Percentiles rank a stretch among this genome's conserved stretches.
phyloP scores from a whole-genome alignment of 1,284 basidiomycete genomes.

The Polyporus tsugae region DNA sequence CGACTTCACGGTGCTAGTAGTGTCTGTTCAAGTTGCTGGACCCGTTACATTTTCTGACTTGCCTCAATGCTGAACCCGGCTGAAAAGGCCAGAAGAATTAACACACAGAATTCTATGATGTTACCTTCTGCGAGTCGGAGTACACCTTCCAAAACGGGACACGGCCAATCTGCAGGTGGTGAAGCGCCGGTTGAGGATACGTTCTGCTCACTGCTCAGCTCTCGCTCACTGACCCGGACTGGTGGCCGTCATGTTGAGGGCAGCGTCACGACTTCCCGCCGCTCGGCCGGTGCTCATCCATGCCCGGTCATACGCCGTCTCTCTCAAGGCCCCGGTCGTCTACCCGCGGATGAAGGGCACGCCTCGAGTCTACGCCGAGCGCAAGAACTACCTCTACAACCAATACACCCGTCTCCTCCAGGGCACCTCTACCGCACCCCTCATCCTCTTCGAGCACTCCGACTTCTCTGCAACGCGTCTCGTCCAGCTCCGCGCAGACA shows the following conservation, averaged over 20 bases:
- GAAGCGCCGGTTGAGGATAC: slow-evolving; percentile 17
- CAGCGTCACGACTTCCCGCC: slow-evolving; percentile 26
- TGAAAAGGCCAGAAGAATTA: too few species aligned
- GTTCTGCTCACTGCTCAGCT: not conserved
- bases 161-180: slow-evolving; percentile 6
- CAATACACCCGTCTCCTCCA: slow-evolving; percentile 75
- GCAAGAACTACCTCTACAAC: slow-evolving; percentile 79
- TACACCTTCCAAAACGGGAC: slow-evolving; percentile 16
- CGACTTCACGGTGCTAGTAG: too few species aligned
- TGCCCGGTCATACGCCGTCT: slow-evolving; percentile 55
- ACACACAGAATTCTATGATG: too few species aligned
- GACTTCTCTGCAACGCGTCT: slow-evolving; percentile 73
- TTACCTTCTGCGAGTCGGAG: not conserved
- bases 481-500: slow-evolving; percentile 70
- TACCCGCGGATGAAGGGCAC: slow-evolving; percentile 56
- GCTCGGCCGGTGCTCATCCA: slow-evolving; percentile 26
- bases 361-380: slow-evolving; percentile 72
- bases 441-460: slow-evolving; percentile 76
- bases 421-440: slow-evolving; percentile 58
- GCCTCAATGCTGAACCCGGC: too few species aligned
- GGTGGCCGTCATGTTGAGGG: slow-evolving; percentile 26
- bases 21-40: too few species aligned
- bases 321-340: slow-evolving; percentile 59
- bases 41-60: too few species aligned
- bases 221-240: slow-evolving; percentile 14